Base-by-base conservation (phyloP, 2,329 filamentous ascomycete genomes). In the Plenodomus biglobosus region DNA sequence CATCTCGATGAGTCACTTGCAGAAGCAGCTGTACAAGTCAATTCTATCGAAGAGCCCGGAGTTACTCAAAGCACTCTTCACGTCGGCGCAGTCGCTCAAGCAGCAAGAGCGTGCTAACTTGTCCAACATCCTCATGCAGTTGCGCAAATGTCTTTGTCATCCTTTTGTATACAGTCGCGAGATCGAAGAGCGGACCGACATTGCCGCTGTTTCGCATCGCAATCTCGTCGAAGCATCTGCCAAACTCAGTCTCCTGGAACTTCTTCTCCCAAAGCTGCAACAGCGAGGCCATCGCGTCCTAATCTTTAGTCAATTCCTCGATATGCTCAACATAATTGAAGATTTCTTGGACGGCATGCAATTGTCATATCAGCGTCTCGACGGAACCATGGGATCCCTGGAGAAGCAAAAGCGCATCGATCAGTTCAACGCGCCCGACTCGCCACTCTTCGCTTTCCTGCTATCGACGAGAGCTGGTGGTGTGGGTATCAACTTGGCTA, bases 401-500 rank as follows among this genome's bases (percentile, higher is more conserved):
- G 86, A 96, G 66, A 97, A 96, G 72, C 94, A 99, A 70, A 91
- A 90, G 69, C 85, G 89, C 8, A 99, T 99, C 43, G 94, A 99
- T 69, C 85, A 86, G 7, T 99, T 89, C 77, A 99, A 99, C 66
- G 89, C 86, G 0, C 87, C 90, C 0, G 80, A 87, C 44, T 97
- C 92, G 0, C 76, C 82, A 0, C 76, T 95, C 0, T 99, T 97
- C 69, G 91, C 88, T 0, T 97, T 99, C 72, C 74, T 99, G 16
- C 79, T 99, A 0, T 97, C 92, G 0, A 99, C 95, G 3, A 86
- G 94, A 55, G 92, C 95, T 16, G 94, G 94, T 44, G 94, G 95
- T 63, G 92, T 99, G 0, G 95, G 94, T 15, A 99, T 99, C 76
- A 99, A 99, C 66, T 80, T 99, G 46, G 94, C 94, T 0, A 96